A percentile compares a stretch with the other conserved stretches of the same genome.
These are phyloP conservation scores for Rubia yunnanensis DNA, from an alignment of 257 asterid genomes.

Conservation along the genomic window DNA sequence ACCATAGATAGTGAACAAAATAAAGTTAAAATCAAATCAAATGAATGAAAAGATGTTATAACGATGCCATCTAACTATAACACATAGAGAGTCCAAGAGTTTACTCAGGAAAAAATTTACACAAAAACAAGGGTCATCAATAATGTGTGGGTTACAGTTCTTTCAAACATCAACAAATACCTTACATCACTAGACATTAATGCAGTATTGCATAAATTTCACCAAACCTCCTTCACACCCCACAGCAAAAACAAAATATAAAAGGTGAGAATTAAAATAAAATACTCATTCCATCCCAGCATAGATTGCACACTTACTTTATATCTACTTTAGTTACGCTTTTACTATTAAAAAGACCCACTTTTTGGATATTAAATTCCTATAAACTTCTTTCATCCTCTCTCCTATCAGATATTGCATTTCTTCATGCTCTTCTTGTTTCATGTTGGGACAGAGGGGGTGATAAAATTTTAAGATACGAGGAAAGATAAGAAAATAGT, in stretches of 20 bases:
- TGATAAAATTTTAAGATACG: neutral
- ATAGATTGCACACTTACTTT: neutral
- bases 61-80: no score
- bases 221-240: no score
- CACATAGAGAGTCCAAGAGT: neutral
- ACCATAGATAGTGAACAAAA: slow-evolving; percentile 14
- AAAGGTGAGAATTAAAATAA: neutral
- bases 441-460: neutral
- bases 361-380: no score
- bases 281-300: neutral
- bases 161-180: neutral
- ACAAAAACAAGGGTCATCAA: neutral
- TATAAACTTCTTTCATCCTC: neutral
- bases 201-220: no score
- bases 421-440: no score
- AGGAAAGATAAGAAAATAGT: neutral
- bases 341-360: no score
- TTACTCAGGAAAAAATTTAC: neutral
- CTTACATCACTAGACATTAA: neutral
- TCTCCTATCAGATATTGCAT: no score
- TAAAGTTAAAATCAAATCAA: neutral
- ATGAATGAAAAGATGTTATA: neutral
- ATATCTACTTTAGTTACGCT: neutral
- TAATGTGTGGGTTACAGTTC: neutral
- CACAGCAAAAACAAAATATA: no score